Evolutionary conservation across 345 rosid genomes (phyloP), one percentile per base, ranked within the genome.

Genomic region (Camelina hispida): DNA sequence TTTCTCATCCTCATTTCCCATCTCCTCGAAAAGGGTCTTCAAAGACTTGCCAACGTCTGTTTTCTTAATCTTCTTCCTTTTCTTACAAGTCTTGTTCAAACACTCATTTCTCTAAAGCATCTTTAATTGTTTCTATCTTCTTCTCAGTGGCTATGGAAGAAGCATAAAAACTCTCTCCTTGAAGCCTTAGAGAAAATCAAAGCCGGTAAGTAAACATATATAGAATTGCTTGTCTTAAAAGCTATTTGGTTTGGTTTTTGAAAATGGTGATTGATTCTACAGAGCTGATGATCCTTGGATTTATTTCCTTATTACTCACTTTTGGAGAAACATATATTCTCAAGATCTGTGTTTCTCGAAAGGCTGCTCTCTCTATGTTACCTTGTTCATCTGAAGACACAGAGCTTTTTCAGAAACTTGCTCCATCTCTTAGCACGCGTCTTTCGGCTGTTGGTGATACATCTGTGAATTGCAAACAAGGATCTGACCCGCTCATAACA

Each of bases 271-370:
- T 17, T 62, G 34, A 61, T 62, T 54, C 7, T 86, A 76, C 89
- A 95, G 99, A 95, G 83, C 82, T 95, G 78, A 95, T 92, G 98
- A 68, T 95, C 77, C 80, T 92, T 34, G 99, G 98, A 34, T 92
- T 95, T 85, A 89, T 95, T 74, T 95, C 99, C 1, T 84, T 95
- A 55, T 81, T 90, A 63, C 90, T 92, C 59, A 89, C 90, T 16
- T 92, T 95, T 74, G 83, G 91, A 22, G 98, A 92, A 83, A 78
- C 56, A 38, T 87, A 84, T 79, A 81, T 95, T 44, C 63, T 81
- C 10, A 81, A 68, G 66, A 90, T 95, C 55, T 95, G 99, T 61
- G 72, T 92, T 58, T 84, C 99, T 40, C 10, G 38, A 18, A 75
- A 84, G 17, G 83, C 82, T n/a, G 97, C 87, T 1, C 72, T 82